Conservation (phyloP, 2,329 filamentous ascomycete species). For the Saccharata proteae region DNA sequence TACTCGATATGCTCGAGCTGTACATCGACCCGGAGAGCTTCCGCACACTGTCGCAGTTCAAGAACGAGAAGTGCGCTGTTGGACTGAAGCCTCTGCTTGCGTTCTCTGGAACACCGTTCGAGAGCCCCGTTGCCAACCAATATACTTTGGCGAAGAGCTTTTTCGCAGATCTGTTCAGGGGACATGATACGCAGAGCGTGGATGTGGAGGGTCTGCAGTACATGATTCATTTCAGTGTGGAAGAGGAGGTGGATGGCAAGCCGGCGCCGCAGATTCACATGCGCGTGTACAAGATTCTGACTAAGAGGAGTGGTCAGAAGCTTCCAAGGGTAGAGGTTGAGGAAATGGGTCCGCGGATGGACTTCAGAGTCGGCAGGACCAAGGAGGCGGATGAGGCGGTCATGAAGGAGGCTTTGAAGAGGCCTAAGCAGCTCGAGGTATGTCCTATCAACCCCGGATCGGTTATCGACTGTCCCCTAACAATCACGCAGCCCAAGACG, state of each 20-base stretch:
- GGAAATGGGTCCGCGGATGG: slow-evolving; percentile 89
- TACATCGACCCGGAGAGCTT: slow-evolving; percentile 65
- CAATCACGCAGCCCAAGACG: slow-evolving; percentile 45
- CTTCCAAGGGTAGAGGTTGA: slow-evolving; percentile 86
- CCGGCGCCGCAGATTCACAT: slow-evolving; percentile 44
- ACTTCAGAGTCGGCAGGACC: slow-evolving; percentile 74
- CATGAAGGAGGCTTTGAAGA: slow-evolving; percentile 85
- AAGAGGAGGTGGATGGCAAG: slow-evolving; percentile 37
- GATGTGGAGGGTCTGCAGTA: slow-evolving; percentile 95
- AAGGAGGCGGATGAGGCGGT: slow-evolving; percentile 66
- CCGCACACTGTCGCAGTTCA: slow-evolving; percentile 61
- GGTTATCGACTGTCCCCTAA: slow-evolving; percentile 14
- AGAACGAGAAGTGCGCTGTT: slow-evolving; percentile 49
- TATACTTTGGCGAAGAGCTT: slow-evolving; percentile 82
- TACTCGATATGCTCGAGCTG: slow-evolving; percentile 91
- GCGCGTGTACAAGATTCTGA: slow-evolving; percentile 75
- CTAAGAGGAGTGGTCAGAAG: slow-evolving; percentile 74
- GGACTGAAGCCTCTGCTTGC: slow-evolving; percentile 80
- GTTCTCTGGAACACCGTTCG: slow-evolving; percentile 83
- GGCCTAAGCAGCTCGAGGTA: slow-evolving; percentile 61
- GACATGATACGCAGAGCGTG: slow-evolving; percentile 65
- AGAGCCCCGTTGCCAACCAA: slow-evolving; percentile 64
- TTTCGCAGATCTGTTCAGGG: slow-evolving; percentile 83
- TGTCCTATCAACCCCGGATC: background rate
- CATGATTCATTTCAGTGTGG: slow-evolving; percentile 68